Base-by-base conservation (phyloP, 2,329 filamentous ascomycete species). In the Fusarium miscanthi region DNA sequence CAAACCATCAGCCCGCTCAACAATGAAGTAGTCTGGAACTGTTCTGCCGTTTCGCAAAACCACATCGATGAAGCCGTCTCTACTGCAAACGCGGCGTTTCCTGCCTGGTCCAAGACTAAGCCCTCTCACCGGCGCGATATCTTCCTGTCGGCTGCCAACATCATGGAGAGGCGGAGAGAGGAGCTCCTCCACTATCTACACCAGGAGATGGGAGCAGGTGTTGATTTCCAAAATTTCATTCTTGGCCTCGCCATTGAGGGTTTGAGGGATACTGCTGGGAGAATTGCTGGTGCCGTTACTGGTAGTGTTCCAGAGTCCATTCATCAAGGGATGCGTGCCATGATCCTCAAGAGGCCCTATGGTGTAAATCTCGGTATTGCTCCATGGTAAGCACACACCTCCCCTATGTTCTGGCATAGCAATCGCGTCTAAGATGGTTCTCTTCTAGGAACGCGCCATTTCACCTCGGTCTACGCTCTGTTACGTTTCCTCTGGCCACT, bases 261-360 rank as follows among this genome's bases (percentile, higher is more conserved):
- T 4, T 64, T 83, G 2, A 75, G 74, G 8, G 81, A 84, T 63
- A 79, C 82, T 8, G 82, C 81, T 2, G 81, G 80, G 1, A 72
- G 80, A 27, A 78, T 84, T 8, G 74, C 69, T 3, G 64, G 60
- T 6, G 78, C 72, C 6, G 52, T 80, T 40, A 49, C 51, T n/a
- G 82, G 78, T 11, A 74, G 60, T 31, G 75, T 80, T 8, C 78
- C 81, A 11, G 68, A 73, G 6, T 77, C 70, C 1, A 66, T 56
- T 14, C 59, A 67, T 7, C 64, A 73, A 7, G 74, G 73, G 14
- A 76, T 70, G 66, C 51, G 58, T 6, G 67, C 69, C 31, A 56
- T 72, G 12, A 46, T 72, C 8, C 51, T 63, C 49, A 72, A 72
- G 37, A 63, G 25, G 11, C 69, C 69, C 3, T 72, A 72, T 21